Base-by-base conservation (phyloP, 352 stramenopile genomes). In the Globisporangium lucens region DNA sequence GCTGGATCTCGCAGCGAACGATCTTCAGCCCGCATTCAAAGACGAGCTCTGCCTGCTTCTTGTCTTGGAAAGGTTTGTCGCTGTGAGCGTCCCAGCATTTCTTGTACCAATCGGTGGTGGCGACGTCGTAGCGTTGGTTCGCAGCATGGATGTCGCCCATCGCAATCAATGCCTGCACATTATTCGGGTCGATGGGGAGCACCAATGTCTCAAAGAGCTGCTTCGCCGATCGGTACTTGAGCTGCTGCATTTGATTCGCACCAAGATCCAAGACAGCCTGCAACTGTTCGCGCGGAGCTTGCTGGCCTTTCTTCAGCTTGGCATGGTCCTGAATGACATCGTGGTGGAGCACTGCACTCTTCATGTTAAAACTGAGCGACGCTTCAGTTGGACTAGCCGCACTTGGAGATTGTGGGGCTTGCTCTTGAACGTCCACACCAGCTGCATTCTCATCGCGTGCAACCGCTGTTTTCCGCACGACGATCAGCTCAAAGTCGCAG, bases 101-200 rank as follows among this genome's bases (percentile, higher is more conserved):
- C 2, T 66, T 61, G 74, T 82, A 88, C 58, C 76, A 87, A 8
- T 70, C 58, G 10, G 70, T 64, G 20, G 70, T 74, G 3, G 83
- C 82, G 49, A 76, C 61, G 20, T 77, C 73, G 15, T 71, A 80
- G 8, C 74, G 74, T 2, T 69, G 75, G 64, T 80, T 89, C 15
- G 73, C 71, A 17, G 77, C 60, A 13, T 85, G 72, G 55, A 91
- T 85, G 24, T 87, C 70, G 13, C 80, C 83, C 43, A 91, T 64
- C 8, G 74, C 75, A 15, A 92, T 46, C 51, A 89, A 68, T 22
- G 77, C 83, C 33, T 89, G 77, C 0, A 68, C 46, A 57, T 92
- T 79, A 7, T 29, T 29, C 1, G 77, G 71, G 10, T 89, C 80
- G 22, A 65, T 33, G 2, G 67, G 53, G 8, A 89, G 65, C 52